These are phyloP conservation scores for Rhypophila decipiens DNA, from an alignment of 495 filamentous ascomycete species.

Conservation along the genomic window DNA sequence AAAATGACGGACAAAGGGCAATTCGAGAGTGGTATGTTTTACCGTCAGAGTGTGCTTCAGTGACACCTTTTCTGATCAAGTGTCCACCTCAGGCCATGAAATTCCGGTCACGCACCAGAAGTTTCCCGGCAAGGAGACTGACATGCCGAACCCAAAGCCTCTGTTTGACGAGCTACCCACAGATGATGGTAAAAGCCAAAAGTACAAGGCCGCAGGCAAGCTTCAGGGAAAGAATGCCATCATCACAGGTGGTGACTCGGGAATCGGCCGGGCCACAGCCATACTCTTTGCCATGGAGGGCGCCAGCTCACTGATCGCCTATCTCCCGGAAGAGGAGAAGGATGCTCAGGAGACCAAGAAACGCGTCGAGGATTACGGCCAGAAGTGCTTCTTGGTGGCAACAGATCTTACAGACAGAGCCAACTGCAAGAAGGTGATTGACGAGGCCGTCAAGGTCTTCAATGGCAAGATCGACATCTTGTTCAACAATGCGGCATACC, in stretches of 20 bases:
- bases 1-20: slow-evolving; percentile 35
- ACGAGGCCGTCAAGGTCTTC: slow-evolving; percentile 56
- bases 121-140: slow-evolving; percentile 60
- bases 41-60: not conserved
- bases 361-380: slow-evolving; percentile 58
- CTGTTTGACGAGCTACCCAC: slow-evolving; percentile 62
- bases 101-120: slow-evolving; percentile 62
- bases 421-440: slow-evolving; percentile 65
- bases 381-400: slow-evolving; percentile 52
- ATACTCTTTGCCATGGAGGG: slow-evolving; percentile 82
- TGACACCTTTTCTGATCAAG: not conserved
- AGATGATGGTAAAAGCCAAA: slow-evolving; percentile 61
- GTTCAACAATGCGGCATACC: slow-evolving; percentile 75
- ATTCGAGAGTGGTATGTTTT: slow-evolving; percentile 45
- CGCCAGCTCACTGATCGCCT: slow-evolving; percentile 65
- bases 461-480: slow-evolving; percentile 63
- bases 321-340: slow-evolving; percentile 68
- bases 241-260: slow-evolving; percentile 78
- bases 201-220: slow-evolving; percentile 75
- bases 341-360: slow-evolving; percentile 71
- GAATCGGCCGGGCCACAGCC: slow-evolving; percentile 73
- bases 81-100: slow-evolving; percentile 50
- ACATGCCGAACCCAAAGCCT: slow-evolving; percentile 58
- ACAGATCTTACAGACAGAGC: slow-evolving; percentile 56
- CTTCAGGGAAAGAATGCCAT: slow-evolving; percentile 66